phyloP scores from a whole-genome alignment of 352 stramenopile species.

The Phytophthora tentaculata region DNA sequence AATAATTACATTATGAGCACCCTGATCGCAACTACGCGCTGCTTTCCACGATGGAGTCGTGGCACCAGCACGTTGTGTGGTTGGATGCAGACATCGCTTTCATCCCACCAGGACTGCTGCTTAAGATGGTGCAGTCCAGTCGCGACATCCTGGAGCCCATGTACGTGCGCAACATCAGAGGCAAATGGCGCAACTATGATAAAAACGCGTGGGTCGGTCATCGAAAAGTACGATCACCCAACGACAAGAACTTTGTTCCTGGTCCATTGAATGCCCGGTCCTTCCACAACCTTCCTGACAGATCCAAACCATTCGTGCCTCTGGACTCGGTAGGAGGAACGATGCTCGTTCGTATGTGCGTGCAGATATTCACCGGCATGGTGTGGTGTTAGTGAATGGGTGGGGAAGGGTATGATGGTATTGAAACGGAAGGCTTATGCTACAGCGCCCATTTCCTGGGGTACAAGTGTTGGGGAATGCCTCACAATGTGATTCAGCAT shows the following conservation, averaged over 20 bases:
- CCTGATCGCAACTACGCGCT: slow-evolving; percentile 57
- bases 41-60: slow-evolving; percentile 39
- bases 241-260: slow-evolving; percentile 18
- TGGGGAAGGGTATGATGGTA: slow-evolving; percentile 53
- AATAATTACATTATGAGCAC: no score
- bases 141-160: slow-evolving; percentile 28
- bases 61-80: slow-evolving; percentile 58
- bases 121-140: slow-evolving; percentile 41
- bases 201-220: slow-evolving; percentile 28
- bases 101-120: slow-evolving; percentile 31
- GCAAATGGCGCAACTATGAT: slow-evolving; percentile 22
- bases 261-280: slow-evolving; percentile 17
- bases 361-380: slow-evolving; percentile 53
- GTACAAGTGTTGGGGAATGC: slow-evolving; percentile 56
- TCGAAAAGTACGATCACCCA: slow-evolving; percentile 12
- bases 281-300: slow-evolving; percentile 15
- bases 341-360: slow-evolving; percentile 57
- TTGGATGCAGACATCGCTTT: slow-evolving; percentile 47
- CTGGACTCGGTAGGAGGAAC: slow-evolving; percentile 58
- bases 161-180: slow-evolving; percentile 7
- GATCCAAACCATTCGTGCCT: slow-evolving; percentile 22
- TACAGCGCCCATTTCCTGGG: slow-evolving; percentile 51
- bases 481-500: slow-evolving; percentile 39
- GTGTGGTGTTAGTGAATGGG: slow-evolving; percentile 47
- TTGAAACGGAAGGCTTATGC: slow-evolving; percentile 60